Evolutionary conservation across 2,329 filamentous ascomycete species (phyloP).

Genomic region (Nemania serpens): DNA sequence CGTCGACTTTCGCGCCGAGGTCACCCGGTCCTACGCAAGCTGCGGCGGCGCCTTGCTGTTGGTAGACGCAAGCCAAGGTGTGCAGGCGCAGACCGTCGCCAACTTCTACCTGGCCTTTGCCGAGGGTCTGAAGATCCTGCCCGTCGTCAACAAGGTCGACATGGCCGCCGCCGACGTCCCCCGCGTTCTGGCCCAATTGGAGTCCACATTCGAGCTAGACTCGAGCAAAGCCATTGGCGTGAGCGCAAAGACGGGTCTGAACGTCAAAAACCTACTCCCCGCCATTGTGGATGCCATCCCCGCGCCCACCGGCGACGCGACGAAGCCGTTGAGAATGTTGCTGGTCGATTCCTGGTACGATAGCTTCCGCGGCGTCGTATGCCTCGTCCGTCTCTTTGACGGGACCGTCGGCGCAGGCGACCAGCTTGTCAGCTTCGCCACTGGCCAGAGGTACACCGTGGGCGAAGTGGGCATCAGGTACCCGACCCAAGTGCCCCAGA

Average conservation of each 20-base stretch:
- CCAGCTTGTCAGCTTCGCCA: slow-evolving; percentile 84
- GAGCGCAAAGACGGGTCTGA: slow-evolving; percentile 91
- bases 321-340: slow-evolving; percentile 77
- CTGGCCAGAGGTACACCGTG: slow-evolving; percentile 85
- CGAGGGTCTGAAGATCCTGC: slow-evolving; percentile 83
- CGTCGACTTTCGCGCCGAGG: slow-evolving; percentile 96
- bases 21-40: slow-evolving; percentile 92
- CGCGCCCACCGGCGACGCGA: slow-evolving; percentile 73
- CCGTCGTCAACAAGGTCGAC: slow-evolving; percentile 97
- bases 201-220: slow-evolving; percentile 85
- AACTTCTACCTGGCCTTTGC: slow-evolving; percentile 98
- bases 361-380: slow-evolving; percentile 89
- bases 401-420: slow-evolving; percentile 83
- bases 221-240: slow-evolving; percentile 71
- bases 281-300: slow-evolving; percentile 86
- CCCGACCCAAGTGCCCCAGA: slow-evolving; percentile 82
- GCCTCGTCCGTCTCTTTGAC: slow-evolving; percentile 90
- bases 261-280: slow-evolving; percentile 82
- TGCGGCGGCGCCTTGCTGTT: slow-evolving; percentile 91
- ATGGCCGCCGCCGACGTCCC: slow-evolving; percentile 87
- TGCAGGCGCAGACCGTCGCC: slow-evolving; percentile 96
- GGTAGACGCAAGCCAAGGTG: slow-evolving; percentile 93
- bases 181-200: slow-evolving; percentile 83
- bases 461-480: slow-evolving; percentile 98
- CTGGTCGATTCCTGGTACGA: slow-evolving; percentile 99